Conservation (phyloP, 2,329 filamentous ascomycete species). For the Microdochium trichocladiopsis region DNA sequence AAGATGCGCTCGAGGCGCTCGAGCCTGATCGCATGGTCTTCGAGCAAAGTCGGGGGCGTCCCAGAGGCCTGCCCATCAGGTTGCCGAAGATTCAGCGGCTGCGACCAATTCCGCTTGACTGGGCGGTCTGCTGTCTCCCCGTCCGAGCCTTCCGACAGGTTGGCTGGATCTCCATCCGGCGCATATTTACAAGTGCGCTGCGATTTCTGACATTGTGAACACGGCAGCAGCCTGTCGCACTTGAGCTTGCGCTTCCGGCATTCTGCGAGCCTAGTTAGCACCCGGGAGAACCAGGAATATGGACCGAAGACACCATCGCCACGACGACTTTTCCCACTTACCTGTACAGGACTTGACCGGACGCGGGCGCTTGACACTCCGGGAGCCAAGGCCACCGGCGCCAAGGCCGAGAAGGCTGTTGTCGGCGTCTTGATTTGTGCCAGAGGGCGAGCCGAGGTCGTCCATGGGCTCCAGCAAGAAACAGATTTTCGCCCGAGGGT, state of each 20-base stretch:
- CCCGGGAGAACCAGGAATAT: too few relatives aligned
- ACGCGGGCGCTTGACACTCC: conserved; percentile 44
- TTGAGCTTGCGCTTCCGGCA: conserved; percentile 50
- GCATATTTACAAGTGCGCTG: conserved; percentile 45
- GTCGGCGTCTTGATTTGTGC: neutral
- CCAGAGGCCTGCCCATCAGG: neutral
- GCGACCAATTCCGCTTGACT: conserved; percentile 12
- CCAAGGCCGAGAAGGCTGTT: neutral
- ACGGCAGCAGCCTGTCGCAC: conserved; percentile 49
- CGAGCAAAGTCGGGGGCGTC: conserved; percentile 22
- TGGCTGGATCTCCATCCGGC: conserved; percentile 37
- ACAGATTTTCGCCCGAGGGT: neutral
- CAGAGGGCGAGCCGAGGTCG: neutral
- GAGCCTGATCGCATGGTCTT: conserved; percentile 41
- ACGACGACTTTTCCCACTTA: neutral
- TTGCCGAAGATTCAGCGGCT: neutral
- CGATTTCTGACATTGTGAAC: conserved; percentile 52
- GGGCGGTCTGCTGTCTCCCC: conserved; percentile 14
- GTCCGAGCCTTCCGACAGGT: conserved; percentile 43
- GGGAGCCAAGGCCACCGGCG: conserved; percentile 9
- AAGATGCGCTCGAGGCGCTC: conserved; percentile 47
- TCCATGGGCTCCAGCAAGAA: neutral
- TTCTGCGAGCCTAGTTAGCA: conserved; percentile 16
- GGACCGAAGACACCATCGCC: too few relatives aligned
- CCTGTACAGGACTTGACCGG: conserved; percentile 47